Evolutionary conservation across 345 rosid genomes (phyloP), one percentile per base, ranked within the genome.

Genomic region (Aegle marmelos): DNA sequence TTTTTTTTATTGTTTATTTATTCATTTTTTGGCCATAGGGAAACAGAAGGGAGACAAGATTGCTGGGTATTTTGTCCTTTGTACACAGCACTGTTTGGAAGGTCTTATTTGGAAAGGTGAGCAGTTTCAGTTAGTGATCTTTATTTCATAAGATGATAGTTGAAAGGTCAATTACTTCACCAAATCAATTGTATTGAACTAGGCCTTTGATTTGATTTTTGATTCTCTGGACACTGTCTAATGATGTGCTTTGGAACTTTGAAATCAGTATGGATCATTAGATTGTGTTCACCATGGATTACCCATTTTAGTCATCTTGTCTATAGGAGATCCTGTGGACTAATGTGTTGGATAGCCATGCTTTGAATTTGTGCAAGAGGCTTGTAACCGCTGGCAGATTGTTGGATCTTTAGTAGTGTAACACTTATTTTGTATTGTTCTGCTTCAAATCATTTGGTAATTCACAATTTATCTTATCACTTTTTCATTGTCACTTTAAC

Each of bases 61-160:
- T 97, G 74, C 77, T 97, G 77, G 99, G 98, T 67, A 94, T 94
- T 74, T 83, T 97, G 70, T 94, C 98, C 76, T 93, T 97, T 78
- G 95, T 97, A 22, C 98, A 94, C 83, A 97, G 95, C 86, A 94
- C 99, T 0, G 98, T 97, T 61, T 97, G 98, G 99, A 97, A 97
- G 85, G 98, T 90, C 37, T 87, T 97, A 79, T 97, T 94, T 84
- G 99, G 98, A 79, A 97, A 94, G 89, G 98, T 90, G 77, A 54
- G 78, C 37, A 66, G 7, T 34, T 76, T 76, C 66, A 22, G 25
- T 45, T 33, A 48, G 33, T 17, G n/a, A n/a, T 50, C 11, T 65
- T 6, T 75, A 33, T 45, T 65, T 54, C 56, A 8, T 36, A n/a
- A 50, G 36, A 66, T 27, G 62, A 28, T 54, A 4, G n/a, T 41